Evolutionary conservation across 345 rosid species (phyloP).

Genomic region (Brassica nigra): DNA sequence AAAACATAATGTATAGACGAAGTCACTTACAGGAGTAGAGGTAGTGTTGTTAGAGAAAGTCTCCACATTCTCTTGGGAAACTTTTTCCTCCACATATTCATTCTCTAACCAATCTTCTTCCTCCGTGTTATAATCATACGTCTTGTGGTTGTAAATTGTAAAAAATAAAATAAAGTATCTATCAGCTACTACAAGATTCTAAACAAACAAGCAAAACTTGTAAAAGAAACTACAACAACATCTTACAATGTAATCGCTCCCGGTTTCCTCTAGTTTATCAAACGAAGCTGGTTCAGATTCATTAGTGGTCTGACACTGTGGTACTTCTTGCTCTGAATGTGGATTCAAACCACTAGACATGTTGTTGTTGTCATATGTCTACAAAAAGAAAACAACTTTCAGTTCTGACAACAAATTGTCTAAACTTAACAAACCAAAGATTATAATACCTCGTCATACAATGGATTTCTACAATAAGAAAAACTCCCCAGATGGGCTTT

Average conservation of each 20-base stretch:
- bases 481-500: conserved; percentile 38
- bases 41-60: not conserved
- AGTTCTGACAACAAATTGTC: not conserved
- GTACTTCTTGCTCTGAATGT: not conserved
- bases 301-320: not conserved
- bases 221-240: not conserved
- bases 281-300: conserved; percentile 12
- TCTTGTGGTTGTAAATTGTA: not conserved
- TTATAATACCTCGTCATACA: conserved; percentile 20
- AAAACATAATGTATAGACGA: not conserved
- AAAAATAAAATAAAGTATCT: not conserved
- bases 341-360: not conserved
- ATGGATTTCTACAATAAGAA: conserved; percentile 17
- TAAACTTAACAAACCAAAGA: not conserved
- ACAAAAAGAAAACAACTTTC: not conserved
- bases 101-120: conserved; percentile 30
- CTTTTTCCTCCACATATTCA: conserved; percentile 13
- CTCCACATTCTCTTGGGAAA: conserved; percentile 16
- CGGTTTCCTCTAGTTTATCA: conserved; percentile 2
- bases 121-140: conserved; percentile 18
- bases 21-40: conserved; percentile 23
- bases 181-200: conserved; percentile 18
- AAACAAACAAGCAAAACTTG: not conserved
- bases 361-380: conserved; percentile 22
- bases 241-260: conserved; percentile 30